A percentile compares a stretch with the other conserved stretches of the same genome.
phyloP scores from a whole-genome alignment of 2,329 filamentous ascomycete species.

The Penicillium glabrum region DNA sequence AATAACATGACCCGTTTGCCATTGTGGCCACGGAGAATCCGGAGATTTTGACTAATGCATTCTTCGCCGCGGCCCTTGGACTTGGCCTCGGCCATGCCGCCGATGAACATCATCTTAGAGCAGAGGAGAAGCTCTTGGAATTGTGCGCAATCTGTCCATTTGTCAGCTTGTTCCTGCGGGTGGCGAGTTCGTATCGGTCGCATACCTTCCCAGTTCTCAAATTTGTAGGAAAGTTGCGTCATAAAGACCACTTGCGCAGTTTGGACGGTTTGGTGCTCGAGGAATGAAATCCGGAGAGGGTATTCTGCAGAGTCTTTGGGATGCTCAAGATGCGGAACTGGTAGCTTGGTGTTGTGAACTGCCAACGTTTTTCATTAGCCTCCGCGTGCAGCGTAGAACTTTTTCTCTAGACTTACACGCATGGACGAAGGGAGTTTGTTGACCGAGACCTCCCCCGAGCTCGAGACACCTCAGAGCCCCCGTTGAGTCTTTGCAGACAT shows the following conservation, averaged over 20 bases:
- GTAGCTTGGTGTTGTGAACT: constrained; percentile 39
- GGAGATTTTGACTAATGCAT: constrained; percentile 46
- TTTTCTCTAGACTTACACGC: constrained; percentile 32
- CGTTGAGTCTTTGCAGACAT: constrained; percentile 39
- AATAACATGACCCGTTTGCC: constrained; percentile 38
- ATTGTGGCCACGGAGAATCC: constrained; percentile 37
- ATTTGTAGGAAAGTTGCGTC: constrained; percentile 44
- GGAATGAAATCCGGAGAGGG: constrained; percentile 41
- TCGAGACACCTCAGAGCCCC: constrained; percentile 39
- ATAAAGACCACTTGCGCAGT: constrained; percentile 38
- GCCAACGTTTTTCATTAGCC: not conserved
- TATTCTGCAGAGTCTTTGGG: constrained; percentile 35
- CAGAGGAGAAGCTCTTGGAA: constrained; percentile 43
- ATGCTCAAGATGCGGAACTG: constrained; percentile 45
- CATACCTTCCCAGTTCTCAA: constrained; percentile 43
- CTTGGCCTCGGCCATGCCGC: constrained; percentile 44
- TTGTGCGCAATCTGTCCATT: constrained; percentile 36
- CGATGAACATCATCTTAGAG: constrained; percentile 41
- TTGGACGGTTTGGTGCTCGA: constrained; percentile 46
- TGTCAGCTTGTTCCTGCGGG: not conserved
- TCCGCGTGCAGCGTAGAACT: not conserved
- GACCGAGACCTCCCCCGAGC: constrained; percentile 38
- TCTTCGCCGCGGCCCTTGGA: constrained; percentile 47
- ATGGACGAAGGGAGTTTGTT: constrained; percentile 39
- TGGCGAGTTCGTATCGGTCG: not conserved